Conservation (phyloP, 352 stramenopile species). For the Lagenidium giganteum region DNA sequence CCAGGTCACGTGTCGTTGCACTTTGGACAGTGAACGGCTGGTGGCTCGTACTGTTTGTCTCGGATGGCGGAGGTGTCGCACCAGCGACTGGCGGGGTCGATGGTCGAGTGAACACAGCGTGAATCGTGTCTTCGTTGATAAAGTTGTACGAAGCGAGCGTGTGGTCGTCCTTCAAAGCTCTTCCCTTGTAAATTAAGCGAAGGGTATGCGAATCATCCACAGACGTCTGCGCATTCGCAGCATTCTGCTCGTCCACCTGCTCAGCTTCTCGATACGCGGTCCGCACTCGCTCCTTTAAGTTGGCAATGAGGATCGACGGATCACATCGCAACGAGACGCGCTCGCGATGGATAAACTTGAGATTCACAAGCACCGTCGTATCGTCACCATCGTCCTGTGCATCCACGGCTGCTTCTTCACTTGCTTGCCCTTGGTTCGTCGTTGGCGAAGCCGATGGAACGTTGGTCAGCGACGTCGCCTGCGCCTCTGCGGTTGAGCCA, state of each 20-base stretch:
- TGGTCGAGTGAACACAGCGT: conserved; percentile 16
- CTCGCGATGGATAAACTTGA: conserved; percentile 22
- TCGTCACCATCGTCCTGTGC: background rate
- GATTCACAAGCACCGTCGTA: conserved; percentile 3
- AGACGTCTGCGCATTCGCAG: background rate
- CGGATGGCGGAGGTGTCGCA: background rate
- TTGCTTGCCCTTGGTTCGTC: background rate
- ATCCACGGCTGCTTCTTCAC: background rate
- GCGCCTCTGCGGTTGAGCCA: no score
- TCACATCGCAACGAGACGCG: conserved; percentile 12
- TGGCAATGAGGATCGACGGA: conserved; percentile 11
- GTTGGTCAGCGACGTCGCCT: no score
- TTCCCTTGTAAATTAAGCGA: conserved; percentile 23
- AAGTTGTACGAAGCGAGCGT: conserved; percentile 15
- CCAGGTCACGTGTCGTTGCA: background rate
- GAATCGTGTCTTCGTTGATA: conserved; percentile 13
- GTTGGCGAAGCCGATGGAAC: no score
- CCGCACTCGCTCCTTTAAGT: conserved; percentile 17
- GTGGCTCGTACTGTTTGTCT: no score
- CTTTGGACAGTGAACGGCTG: background rate
- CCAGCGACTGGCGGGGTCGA: background rate
- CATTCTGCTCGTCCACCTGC: conserved; percentile 4
- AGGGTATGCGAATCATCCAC: conserved; percentile 4
- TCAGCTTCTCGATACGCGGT: conserved; percentile 7
- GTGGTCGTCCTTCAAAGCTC: conserved; percentile 18